Evolutionary conservation across 2,329 filamentous ascomycete species (phyloP).

Genomic region (Zopfia rhizophila): DNA sequence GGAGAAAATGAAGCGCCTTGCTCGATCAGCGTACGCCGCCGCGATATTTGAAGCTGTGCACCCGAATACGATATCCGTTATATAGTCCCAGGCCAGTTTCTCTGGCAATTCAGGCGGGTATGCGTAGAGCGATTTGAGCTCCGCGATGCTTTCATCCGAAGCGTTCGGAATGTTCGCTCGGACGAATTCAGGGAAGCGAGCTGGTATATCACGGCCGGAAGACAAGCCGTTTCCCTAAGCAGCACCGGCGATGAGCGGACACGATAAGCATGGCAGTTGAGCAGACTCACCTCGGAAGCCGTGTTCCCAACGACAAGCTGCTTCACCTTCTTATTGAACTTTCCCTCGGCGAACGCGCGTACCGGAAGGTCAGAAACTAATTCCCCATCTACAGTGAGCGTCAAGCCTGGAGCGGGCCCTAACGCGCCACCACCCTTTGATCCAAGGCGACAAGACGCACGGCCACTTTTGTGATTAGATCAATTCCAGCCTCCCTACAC

Average conservation of each 20-base stretch:
- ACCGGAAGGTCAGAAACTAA: slow-evolving; percentile 12
- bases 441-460: no score
- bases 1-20: slow-evolving; percentile 7
- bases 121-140: slow-evolving; percentile 5
- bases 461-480: no score
- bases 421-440: slow-evolving; percentile 14
- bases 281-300: not conserved
- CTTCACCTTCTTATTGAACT: slow-evolving; percentile 17
- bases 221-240: slow-evolving; percentile 7
- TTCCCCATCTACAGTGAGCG: slow-evolving; percentile 15
- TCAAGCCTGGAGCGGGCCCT: slow-evolving; percentile 2
- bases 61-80: slow-evolving; percentile 8
- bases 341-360: slow-evolving; percentile 5
- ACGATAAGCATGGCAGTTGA: no score
- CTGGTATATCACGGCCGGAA: slow-evolving; percentile 14
- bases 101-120: slow-evolving; percentile 8
- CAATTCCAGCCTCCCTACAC: no score
- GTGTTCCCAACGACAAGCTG: slow-evolving; percentile 11
- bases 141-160: slow-evolving; percentile 5
- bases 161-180: slow-evolving; percentile 16
- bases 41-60: slow-evolving; percentile 10
- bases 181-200: slow-evolving; percentile 12
- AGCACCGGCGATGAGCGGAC: no score
- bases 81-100: slow-evolving; percentile 13
- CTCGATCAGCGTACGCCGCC: slow-evolving; percentile 2